Percentiles rank a stretch among this genome's conserved stretches.
These are phyloP conservation scores for Coccomyxa sp. DNA, from an alignment of 139 green algal genomes.

Conservation along the genomic window DNA sequence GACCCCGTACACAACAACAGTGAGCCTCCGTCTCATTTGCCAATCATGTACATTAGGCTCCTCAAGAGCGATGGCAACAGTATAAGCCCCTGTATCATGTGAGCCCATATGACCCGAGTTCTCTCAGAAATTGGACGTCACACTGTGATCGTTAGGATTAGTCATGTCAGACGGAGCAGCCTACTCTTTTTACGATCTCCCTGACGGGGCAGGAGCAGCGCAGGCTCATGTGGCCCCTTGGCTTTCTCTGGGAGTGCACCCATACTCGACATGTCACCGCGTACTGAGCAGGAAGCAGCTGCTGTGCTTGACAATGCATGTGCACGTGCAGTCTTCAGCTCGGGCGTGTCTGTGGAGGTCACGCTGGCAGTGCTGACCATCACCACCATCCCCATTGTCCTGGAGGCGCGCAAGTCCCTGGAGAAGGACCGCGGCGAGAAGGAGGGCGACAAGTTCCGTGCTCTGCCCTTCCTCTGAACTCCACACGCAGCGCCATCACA, in stretches of 20 bases:
- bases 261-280: too few species aligned
- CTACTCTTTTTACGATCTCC: too few species aligned
- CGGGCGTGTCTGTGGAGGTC: constrained; percentile 65
- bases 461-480: constrained; percentile 2
- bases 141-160: too few species aligned
- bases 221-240: too few species aligned
- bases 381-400: constrained; percentile 63
- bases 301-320: too few species aligned
- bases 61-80: background rate
- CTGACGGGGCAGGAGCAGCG: too few species aligned
- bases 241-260: too few species aligned
- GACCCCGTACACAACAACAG: constrained; percentile 70
- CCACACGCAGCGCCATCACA: background rate
- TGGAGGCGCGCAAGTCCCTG: constrained; percentile 51
- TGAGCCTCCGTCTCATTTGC: background rate
- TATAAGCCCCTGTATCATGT: background rate
- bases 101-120: background rate
- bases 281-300: too few species aligned
- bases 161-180: too few species aligned
- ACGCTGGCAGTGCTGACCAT: constrained; percentile 58
- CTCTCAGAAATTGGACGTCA: too few species aligned
- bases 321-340: constrained; percentile 75
- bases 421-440: constrained; percentile 11
- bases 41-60: background rate
- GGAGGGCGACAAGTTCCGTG: constrained; percentile 24